Base-by-base conservation (phyloP, 192 early-diverging fungal genomes). In the Linderina pennispora region DNA sequence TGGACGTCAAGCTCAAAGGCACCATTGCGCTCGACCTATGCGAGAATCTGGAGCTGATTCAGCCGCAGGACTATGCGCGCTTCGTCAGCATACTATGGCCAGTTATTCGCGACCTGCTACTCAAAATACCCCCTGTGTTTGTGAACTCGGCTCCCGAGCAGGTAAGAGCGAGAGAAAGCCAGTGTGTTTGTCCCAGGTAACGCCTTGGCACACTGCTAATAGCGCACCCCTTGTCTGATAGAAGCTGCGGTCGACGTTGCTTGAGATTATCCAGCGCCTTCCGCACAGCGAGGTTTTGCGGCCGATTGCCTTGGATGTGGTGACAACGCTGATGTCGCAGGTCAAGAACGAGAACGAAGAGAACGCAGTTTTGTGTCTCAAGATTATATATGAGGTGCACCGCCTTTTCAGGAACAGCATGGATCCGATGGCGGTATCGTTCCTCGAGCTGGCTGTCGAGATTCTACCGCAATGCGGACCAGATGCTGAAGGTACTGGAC, bases 331-430 rank as follows among this genome's bases (percentile, higher is more conserved):
- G 37, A 80, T 98, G 75, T 57, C 83, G 25, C 69, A 96, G 13
- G 75, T 99, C 13, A 75, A 76, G 45, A 75, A 79, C 17, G 97
- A 99, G 55, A 97, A 99, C 55, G 97, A 99, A 62, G 97, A 99
- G n/a, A 98, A 97, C 51, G 94, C 87, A 6, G 87, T 90, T 14
- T 75, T 92, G 1, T 86, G 87, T 51, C 70, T 99, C 18, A 96
- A 97, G 57, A 89, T 94, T 28, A 89, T 98, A 41, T 89, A 93
- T 39, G 97, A 99, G 49, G 76, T 99, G 43, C 92, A 99, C 56
- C 89, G 92, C 49, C 79, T 77, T 20, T 95, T 84, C 54, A 89
- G 88, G 34, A 57, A 80, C 34, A 53, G 78, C 13, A 76, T 97
- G 13, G 93, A 97, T 65, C 84, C 85, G 34, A 79, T 91, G 50